phyloP scores from a whole-genome alignment of 805 yeast species.

The Myxozyma vanderwaltii region DNA sequence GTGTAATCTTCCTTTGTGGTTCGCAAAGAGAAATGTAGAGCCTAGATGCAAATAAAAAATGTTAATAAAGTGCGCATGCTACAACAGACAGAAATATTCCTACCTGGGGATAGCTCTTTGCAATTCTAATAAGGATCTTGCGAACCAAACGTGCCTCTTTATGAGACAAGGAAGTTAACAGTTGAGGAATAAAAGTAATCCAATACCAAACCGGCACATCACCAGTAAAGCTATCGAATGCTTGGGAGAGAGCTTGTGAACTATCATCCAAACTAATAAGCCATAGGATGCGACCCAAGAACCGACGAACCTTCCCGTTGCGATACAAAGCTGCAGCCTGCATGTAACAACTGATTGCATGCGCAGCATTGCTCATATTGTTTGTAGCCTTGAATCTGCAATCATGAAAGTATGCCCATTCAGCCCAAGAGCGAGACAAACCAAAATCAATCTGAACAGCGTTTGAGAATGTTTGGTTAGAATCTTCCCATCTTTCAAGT shows the following conservation, averaged over 20 bases:
- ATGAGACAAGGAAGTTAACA: conserved; percentile 84
- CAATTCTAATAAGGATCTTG: conserved; percentile 84
- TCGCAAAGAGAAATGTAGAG: conserved; percentile 90
- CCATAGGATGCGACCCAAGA: conserved; percentile 91
- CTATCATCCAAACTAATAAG: conserved; percentile 87
- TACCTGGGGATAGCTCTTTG: conserved; percentile 89
- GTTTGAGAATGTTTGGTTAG: conserved; percentile 96
- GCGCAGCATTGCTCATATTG: conserved; percentile 81
- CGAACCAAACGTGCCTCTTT: conserved; percentile 89
- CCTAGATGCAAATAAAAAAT: conserved; percentile 43
- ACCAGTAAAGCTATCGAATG: conserved; percentile 89
- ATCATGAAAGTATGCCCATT: conserved; percentile 97
- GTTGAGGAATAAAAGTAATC: conserved; percentile 95
- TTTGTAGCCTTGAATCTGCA: conserved; percentile 82
- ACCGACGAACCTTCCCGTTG: conserved; percentile 83
- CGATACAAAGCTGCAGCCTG: conserved; percentile 98
- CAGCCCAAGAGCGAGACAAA: conserved; percentile 98
- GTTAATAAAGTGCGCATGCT: not conserved
- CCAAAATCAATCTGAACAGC: conserved; percentile 95
- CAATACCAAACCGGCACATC: conserved; percentile 99
- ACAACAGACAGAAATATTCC: not conserved
- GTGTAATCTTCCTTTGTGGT: conserved; percentile 94
- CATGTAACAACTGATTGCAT: conserved; percentile 91
- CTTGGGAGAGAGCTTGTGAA: conserved; percentile 74
- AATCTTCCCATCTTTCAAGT: conserved; percentile 86